Percentiles rank a stretch among this genome's conserved stretches.
Conservation (phyloP, 1,284 basidiomycete genomes). For the Ceratorhiza oryzae-sativae region DNA sequence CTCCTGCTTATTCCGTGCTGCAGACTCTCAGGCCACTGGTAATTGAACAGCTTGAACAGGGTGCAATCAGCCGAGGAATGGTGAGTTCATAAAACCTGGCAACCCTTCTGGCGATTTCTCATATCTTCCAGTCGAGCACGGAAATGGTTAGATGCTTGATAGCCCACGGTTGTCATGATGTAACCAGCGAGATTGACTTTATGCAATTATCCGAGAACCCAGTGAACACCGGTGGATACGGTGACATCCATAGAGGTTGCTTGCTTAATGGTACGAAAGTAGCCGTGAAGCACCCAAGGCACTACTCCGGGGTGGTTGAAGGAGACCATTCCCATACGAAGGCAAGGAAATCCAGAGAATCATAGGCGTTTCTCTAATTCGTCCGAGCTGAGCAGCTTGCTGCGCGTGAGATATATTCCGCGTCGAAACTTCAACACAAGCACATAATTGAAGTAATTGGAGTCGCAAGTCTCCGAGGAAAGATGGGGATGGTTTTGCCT, state of each 20-base stretch:
- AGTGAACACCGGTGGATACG: neutral
- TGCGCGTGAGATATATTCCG: conserved; percentile 17
- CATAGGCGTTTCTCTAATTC: too few species aligned
- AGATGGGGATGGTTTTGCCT: conserved; percentile 13
- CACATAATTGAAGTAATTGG: conserved; percentile 2
- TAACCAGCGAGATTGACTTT: conserved; percentile 1
- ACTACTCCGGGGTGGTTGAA: neutral
- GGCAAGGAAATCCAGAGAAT: neutral
- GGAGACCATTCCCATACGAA: neutral
- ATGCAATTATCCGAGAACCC: neutral
- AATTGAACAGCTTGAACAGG: neutral
- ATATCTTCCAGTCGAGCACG: neutral
- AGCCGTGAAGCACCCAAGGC: neutral
- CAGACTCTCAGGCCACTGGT: neutral
- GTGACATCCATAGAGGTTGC: neutral
- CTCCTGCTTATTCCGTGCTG: neutral
- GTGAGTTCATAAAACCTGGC: too few species aligned
- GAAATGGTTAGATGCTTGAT: neutral
- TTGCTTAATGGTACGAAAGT: neutral
- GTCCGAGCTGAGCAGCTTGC: neutral
- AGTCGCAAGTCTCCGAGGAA: neutral
- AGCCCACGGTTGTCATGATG: conserved; percentile 1
- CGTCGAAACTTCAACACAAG: conserved; percentile 20
- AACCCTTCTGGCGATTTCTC: neutral
- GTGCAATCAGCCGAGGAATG: neutral